A percentile compares a stretch with the other conserved stretches of the same genome.
These are phyloP conservation scores for Umbelopsis ramanniana DNA, from an alignment of 192 early-diverging fungal genomes.

Conservation along the genomic window DNA sequence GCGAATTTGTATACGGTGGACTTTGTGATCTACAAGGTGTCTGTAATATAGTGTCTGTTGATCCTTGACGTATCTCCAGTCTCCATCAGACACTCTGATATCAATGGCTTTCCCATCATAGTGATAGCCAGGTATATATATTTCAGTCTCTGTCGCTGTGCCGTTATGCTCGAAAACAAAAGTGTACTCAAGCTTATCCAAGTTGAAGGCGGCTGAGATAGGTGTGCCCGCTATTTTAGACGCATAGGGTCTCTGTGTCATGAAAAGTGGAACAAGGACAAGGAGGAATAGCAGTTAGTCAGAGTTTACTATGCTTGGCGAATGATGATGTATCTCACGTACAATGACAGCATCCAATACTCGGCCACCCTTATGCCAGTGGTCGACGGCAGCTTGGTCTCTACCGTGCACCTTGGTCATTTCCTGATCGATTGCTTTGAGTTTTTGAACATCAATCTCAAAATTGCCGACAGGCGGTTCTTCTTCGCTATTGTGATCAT, in stretches of 20 bases:
- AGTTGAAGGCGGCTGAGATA: slow-evolving; percentile 58
- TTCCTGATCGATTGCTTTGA: slow-evolving; percentile 9
- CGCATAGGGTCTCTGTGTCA: slow-evolving; percentile 72
- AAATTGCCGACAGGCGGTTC: neutral
- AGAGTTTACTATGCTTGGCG: neutral
- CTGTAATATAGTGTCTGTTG: slow-evolving; percentile 69
- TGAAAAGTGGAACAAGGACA: neutral
- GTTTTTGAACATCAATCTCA: slow-evolving; percentile 3
- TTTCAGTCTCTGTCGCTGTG: slow-evolving; percentile 54
- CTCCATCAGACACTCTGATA: slow-evolving; percentile 69
- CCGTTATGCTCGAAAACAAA: slow-evolving; percentile 51
- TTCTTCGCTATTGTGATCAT: neutral
- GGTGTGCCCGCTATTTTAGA: slow-evolving; percentile 75
- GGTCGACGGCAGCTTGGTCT: neutral
- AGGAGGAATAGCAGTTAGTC: neutral
- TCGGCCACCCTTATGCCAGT: slow-evolving; percentile 72
- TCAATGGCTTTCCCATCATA: slow-evolving; percentile 54
- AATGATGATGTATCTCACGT: slow-evolving; percentile 19
- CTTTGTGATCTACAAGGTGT: slow-evolving; percentile 1
- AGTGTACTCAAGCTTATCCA: slow-evolving; percentile 61
- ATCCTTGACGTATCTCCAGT: slow-evolving; percentile 69
- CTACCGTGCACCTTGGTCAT: neutral
- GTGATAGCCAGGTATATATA: slow-evolving; percentile 79
- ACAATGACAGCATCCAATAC: slow-evolving; percentile 79
- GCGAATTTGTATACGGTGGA: slow-evolving; percentile 13